Evolutionary conservation across 2,329 filamentous ascomycete genomes (phyloP).

Genomic region (Xylariales sp.): DNA sequence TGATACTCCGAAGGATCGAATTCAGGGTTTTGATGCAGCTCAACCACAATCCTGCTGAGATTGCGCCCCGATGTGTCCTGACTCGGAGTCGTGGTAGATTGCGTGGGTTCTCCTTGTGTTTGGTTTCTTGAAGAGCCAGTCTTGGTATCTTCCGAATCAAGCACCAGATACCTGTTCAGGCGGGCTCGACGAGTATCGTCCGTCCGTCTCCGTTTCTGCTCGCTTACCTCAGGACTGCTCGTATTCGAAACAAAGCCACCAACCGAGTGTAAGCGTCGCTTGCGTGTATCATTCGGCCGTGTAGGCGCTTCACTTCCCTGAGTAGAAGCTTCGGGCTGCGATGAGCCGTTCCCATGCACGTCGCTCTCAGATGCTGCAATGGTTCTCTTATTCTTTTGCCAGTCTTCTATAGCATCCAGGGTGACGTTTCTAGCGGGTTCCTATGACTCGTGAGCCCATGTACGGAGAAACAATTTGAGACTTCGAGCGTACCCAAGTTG

Average conservation of each 20-base stretch:
- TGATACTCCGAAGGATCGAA: slow-evolving; percentile 17
- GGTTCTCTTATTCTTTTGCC: slow-evolving; percentile 17
- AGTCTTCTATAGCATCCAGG: slow-evolving; percentile 17
- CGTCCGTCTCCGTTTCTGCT: slow-evolving; percentile 3
- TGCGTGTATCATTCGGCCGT: slow-evolving; percentile 3
- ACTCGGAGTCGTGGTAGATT: slow-evolving; percentile 1
- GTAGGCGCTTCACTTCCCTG: neutral
- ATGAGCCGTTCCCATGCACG: neutral
- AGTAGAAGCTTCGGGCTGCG: slow-evolving; percentile 1
- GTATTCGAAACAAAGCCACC: slow-evolving; percentile 9
- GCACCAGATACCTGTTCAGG: neutral
- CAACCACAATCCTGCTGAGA: slow-evolving; percentile 13
- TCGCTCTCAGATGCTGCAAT: neutral
- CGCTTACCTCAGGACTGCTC: neutral
- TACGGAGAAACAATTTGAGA: neutral
- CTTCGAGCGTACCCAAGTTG: slow-evolving; percentile 47
- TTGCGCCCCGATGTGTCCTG: slow-evolving; percentile 6
- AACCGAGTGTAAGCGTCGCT: too few relatives aligned
- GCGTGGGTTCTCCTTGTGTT: slow-evolving; percentile 4
- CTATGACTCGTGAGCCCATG: neutral
- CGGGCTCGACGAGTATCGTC: slow-evolving; percentile 1
- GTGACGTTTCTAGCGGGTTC: slow-evolving; percentile 19
- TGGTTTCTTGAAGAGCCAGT: neutral
- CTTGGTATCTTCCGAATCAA: slow-evolving; percentile 1
- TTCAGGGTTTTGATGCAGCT: slow-evolving; percentile 12